A percentile compares a stretch with the other conserved stretches of the same genome.
These are phyloP conservation scores for Hypoxylon sp. DNA, from an alignment of 2,329 filamentous ascomycete species.

Conservation along the genomic window DNA sequence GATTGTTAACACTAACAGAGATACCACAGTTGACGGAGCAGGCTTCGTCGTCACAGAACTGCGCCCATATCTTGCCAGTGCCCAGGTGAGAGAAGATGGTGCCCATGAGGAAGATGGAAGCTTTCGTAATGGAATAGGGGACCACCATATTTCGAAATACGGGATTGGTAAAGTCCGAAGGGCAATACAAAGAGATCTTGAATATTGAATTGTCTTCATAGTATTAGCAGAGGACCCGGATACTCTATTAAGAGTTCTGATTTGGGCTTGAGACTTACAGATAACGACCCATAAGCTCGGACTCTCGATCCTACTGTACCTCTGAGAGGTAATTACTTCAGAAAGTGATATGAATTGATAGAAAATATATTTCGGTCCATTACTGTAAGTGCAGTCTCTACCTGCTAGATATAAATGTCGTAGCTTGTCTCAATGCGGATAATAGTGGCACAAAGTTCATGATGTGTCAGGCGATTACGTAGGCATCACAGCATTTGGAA, in stretches of 20 bases:
- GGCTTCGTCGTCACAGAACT: slow-evolving; percentile 39
- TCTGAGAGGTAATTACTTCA: not conserved
- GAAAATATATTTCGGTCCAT: not conserved
- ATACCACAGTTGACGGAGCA: slow-evolving; percentile 37
- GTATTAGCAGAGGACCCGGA: not conserved
- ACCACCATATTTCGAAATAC: not conserved
- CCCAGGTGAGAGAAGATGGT: not conserved
- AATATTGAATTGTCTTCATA: not conserved
- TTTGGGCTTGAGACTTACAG: not conserved
- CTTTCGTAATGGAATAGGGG: not conserved
- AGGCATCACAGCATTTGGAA: not conserved
- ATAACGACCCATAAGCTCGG: not conserved
- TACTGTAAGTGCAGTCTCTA: not conserved
- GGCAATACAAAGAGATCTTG: not conserved
- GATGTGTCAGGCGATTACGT: slow-evolving; percentile 7
- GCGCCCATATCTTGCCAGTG: slow-evolving; percentile 29
- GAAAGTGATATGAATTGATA: too few relatives aligned
- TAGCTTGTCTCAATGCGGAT: not conserved
- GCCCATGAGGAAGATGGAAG: slow-evolving; percentile 10
- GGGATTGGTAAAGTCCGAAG: not conserved
- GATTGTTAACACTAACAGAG: slow-evolving; percentile 25
- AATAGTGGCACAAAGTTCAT: not conserved
- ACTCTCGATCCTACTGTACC: not conserved
- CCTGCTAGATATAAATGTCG: not conserved
- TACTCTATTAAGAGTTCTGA: not conserved